A percentile compares a stretch with the other conserved stretches of the same genome.
Conservation (phyloP, 768 basidiomycete genomes). For the Macrocybe gigantea region DNA sequence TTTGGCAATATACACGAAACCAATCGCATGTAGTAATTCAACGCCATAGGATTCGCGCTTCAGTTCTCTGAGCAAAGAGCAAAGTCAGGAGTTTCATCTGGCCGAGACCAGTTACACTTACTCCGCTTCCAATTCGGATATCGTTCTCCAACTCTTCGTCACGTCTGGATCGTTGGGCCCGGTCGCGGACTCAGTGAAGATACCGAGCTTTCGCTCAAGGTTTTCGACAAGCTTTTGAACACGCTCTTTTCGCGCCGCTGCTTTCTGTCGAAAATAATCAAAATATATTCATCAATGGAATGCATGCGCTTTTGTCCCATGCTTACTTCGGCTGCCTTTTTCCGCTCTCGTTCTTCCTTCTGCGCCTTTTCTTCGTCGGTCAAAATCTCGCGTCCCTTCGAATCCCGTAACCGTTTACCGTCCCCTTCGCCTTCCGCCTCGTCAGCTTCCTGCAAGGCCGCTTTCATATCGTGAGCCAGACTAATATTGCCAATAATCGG, state of each 20-base stretch:
- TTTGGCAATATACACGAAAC: slow-evolving; percentile 80
- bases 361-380: slow-evolving; percentile 68
- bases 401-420: slow-evolving; percentile 50
- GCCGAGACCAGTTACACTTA: slow-evolving; percentile 29
- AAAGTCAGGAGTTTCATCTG: slow-evolving; percentile 2
- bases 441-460: slow-evolving; percentile 82
- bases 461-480: slow-evolving; percentile 88
- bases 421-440: slow-evolving; percentile 56
- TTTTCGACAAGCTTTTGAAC: slow-evolving; percentile 73
- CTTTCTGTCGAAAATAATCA: slow-evolving; percentile 48
- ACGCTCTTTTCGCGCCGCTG: slow-evolving; percentile 70
- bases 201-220: slow-evolving; percentile 75
- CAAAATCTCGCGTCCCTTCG: slow-evolving; percentile 46
- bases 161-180: slow-evolving; percentile 68
- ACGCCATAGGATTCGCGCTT: slow-evolving; percentile 84
- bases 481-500: slow-evolving; percentile 89
- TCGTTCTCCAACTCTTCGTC: slow-evolving; percentile 64
- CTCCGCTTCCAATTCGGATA: slow-evolving; percentile 80
- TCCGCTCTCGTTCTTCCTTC: slow-evolving; percentile 67
- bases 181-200: slow-evolving; percentile 81
- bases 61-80: slow-evolving; percentile 53
- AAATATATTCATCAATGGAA: slow-evolving; percentile 5
- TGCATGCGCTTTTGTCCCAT: too few relatives aligned
- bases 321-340: slow-evolving; percentile 63
- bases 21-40: slow-evolving; percentile 80